phyloP scores from a whole-genome alignment of 179 eudicot species.

The Carnegiea gigantea region DNA sequence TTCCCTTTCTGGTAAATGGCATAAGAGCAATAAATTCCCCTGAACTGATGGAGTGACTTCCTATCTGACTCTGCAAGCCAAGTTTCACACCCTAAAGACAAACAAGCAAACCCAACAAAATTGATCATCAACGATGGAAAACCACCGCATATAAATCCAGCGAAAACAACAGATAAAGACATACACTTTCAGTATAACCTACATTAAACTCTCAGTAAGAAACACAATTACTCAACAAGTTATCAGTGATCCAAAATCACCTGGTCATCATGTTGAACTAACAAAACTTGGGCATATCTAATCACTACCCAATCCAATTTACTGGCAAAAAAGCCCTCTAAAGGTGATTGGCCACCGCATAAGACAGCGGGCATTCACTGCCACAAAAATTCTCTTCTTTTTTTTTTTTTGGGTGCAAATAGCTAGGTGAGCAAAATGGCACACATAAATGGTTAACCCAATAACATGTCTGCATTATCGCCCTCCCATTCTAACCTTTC shows the following conservation, averaged over 20 bases:
- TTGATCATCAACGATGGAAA: not conserved
- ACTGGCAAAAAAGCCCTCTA: not conserved
- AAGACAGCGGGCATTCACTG: not conserved
- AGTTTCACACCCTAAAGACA: slow-evolving; percentile 62
- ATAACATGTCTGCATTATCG: too few species aligned
- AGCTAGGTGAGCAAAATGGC: not conserved
- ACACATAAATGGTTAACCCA: not conserved
- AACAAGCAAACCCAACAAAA: slow-evolving; percentile 16
- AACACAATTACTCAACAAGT: not conserved
- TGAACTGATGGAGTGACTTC: slow-evolving; percentile 38
- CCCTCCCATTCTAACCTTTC: too few species aligned
- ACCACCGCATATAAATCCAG: not conserved
- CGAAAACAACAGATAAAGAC: not conserved
- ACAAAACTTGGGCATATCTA: not conserved
- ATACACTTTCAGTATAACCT: not conserved
- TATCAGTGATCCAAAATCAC: not conserved
- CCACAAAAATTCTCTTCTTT: too few species aligned
- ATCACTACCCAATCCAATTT: not conserved
- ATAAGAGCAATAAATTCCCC: slow-evolving; percentile 76
- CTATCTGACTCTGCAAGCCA: slow-evolving; percentile 52
- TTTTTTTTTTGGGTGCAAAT: too few species aligned
- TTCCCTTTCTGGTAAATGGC: slow-evolving; percentile 65
- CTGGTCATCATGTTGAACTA: not conserved
- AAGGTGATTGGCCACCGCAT: not conserved
- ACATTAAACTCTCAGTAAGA: not conserved